A percentile compares a stretch with the other conserved stretches of the same genome.
Evolutionary conservation across 163 green algal species (phyloP).

Genomic region (Prototheca cutis): DNA sequence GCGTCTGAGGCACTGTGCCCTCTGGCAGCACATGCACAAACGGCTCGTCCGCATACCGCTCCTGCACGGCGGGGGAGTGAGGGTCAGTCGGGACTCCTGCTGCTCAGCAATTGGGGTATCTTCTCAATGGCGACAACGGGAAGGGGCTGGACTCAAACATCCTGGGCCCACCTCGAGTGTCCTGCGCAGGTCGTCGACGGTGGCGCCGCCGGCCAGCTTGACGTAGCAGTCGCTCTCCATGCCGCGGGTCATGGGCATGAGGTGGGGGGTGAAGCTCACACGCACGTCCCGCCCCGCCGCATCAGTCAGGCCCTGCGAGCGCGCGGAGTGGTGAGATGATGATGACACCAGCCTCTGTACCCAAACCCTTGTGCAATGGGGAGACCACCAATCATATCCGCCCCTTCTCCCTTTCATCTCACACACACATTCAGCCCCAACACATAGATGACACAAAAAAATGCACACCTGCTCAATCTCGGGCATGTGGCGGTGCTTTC

Average conservation of each 20-base stretch:
- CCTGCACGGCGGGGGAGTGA: slow-evolving; percentile 12
- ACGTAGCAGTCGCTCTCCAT: slow-evolving; percentile 74
- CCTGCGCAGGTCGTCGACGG: slow-evolving; percentile 46
- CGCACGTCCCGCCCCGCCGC: slow-evolving; percentile 56
- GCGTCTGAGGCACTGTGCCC: slow-evolving; percentile 67
- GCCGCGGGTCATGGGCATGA: slow-evolving; percentile 88
- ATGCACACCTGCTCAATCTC: slow-evolving; percentile 93
- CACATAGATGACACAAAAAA: no score
- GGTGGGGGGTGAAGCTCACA: slow-evolving; percentile 92
- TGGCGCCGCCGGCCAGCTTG: slow-evolving; percentile 33
- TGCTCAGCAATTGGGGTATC: no score
- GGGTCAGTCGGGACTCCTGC: no score
- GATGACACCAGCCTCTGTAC: no score
- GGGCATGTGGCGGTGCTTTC: slow-evolving; percentile 84
- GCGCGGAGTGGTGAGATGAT: no score
- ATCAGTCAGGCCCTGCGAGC: slow-evolving; percentile 66
- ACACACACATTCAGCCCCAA: no score
- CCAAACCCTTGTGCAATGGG: no score
- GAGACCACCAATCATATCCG: no score
- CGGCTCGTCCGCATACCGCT: slow-evolving; percentile 50
- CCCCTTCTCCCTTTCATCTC: no score
- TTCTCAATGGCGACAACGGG: no score
- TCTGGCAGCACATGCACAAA: slow-evolving; percentile 74
- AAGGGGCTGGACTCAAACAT: no score
- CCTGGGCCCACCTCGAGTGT: slow-evolving; percentile 31